A percentile compares a stretch with the other conserved stretches of the same genome.
phyloP scores from a whole-genome alignment of 257 asterid species.

The Ocimum tenuiflorum region DNA sequence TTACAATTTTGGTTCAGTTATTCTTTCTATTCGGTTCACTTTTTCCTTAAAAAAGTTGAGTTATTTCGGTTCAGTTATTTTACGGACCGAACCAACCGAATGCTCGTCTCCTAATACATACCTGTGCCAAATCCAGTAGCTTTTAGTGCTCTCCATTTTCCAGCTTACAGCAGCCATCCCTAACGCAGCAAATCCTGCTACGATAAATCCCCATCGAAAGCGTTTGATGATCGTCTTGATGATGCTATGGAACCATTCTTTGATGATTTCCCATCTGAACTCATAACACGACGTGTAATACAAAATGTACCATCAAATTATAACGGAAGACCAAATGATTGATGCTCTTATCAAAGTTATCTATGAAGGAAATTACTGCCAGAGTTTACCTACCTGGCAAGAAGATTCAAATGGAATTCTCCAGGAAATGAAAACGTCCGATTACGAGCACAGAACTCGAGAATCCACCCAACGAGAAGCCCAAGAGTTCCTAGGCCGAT shows the following conservation, averaged over 20 bases:
- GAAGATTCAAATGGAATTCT: constrained; percentile 51
- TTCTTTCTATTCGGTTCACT: too few relatives aligned
- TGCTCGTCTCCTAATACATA: too few relatives aligned
- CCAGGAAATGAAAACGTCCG: constrained; percentile 38
- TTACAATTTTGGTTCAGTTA: too few relatives aligned
- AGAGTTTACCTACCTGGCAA: constrained; percentile 39
- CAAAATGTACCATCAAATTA: background rate
- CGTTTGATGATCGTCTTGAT: constrained; percentile 53
- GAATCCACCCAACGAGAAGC: constrained; percentile 66
- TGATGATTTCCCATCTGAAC: constrained; percentile 59
- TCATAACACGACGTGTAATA: background rate
- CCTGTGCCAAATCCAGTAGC: constrained; percentile 99
- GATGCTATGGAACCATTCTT: constrained; percentile 43
- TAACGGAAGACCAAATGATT: too few relatives aligned
- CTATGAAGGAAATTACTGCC: background rate
- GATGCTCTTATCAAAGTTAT: too few relatives aligned
- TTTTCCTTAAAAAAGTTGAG: too few relatives aligned
- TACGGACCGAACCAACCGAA: too few relatives aligned
- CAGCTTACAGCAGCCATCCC: constrained; percentile 86
- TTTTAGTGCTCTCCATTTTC: constrained; percentile 62
- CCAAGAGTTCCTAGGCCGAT: constrained; percentile 64
- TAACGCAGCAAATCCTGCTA: constrained; percentile 58
- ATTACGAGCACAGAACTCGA: constrained; percentile 58
- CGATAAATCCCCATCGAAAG: constrained; percentile 65
- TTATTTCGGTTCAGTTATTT: too few relatives aligned